phyloP scores from a whole-genome alignment of 1,284 basidiomycete species.

The Omphalotus olearius region DNA sequence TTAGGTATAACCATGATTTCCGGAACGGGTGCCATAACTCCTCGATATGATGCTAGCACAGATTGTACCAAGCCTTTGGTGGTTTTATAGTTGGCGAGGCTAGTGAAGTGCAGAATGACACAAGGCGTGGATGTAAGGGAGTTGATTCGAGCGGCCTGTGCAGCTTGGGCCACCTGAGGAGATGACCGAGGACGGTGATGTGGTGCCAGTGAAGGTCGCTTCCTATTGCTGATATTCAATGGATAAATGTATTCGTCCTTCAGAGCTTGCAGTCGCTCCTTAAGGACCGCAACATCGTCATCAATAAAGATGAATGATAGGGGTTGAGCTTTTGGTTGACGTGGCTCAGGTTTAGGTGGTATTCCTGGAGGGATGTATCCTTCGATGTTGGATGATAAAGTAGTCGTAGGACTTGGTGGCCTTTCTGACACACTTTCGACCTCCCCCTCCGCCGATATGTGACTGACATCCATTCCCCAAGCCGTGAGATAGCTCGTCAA shows the following conservation, averaged over 20 bases:
- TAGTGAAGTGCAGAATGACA: constrained; percentile 87
- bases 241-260: constrained; percentile 52
- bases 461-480: constrained; percentile 91
- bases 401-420: constrained; percentile 15
- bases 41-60: constrained; percentile 46
- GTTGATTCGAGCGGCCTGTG: constrained; percentile 47
- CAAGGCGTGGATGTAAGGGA: constrained; percentile 23
- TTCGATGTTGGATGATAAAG: constrained; percentile 12
- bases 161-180: constrained; percentile 38
- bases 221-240: constrained; percentile 42
- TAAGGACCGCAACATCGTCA: constrained; percentile 77
- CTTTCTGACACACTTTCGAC: constrained; percentile 32
- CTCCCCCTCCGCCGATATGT: constrained; percentile 63
- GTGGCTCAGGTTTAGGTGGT: constrained; percentile 19
- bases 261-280: constrained; percentile 62
- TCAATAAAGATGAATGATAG: constrained; percentile 81
- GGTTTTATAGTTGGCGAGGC: constrained; percentile 81
- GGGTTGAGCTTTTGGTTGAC: constrained; percentile 22
- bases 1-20: constrained; percentile 95
- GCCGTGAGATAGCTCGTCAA: constrained; percentile 88
- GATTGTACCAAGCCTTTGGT: constrained; percentile 84
- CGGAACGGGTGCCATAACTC: constrained; percentile 45
- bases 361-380: constrained; percentile 11
- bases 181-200: constrained; percentile 75
- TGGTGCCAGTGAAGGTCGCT: constrained; percentile 71